A percentile compares a stretch with the other conserved stretches of the same genome.
Evolutionary conservation across 805 yeast genomes (phyloP).

Genomic region (Candida bentonensis): DNA sequence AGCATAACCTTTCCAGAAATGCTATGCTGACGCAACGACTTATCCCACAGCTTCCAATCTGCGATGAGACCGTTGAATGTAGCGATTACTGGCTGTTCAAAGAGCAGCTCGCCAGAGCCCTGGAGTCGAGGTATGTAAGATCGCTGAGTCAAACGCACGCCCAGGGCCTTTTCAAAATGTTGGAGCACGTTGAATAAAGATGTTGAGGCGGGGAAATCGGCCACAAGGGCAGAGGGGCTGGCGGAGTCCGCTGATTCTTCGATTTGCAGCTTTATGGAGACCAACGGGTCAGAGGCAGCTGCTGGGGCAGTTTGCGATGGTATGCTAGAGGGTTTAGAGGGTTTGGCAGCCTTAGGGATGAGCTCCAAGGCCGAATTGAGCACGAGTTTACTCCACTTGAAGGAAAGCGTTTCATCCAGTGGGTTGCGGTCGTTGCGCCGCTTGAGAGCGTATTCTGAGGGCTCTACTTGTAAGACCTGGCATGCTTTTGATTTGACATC

Average conservation of each 20-base stretch:
- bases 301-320: too few species aligned
- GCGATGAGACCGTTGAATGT: background rate
- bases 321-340: background rate
- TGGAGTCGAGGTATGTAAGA: too few species aligned
- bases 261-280: background rate
- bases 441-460: background rate
- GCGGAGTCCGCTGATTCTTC: background rate
- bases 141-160: background rate
- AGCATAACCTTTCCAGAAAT: background rate
- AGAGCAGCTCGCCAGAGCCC: background rate
- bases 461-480: background rate
- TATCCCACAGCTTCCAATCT: background rate
- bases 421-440: background rate
- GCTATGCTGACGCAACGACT: background rate
- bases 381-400: background rate
- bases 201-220: background rate
- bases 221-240: background rate
- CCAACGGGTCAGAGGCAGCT: too few species aligned
- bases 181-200: background rate
- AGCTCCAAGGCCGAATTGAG: background rate
- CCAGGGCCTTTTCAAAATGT: background rate
- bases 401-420: background rate
- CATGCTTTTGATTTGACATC: background rate
- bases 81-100: slow-evolving; percentile 1
- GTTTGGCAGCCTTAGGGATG: background rate